Percentiles rank a stretch among this genome's conserved stretches.
Conservation (phyloP, 2,329 filamentous ascomycete species). For the Chalaropsis thielavioides region DNA sequence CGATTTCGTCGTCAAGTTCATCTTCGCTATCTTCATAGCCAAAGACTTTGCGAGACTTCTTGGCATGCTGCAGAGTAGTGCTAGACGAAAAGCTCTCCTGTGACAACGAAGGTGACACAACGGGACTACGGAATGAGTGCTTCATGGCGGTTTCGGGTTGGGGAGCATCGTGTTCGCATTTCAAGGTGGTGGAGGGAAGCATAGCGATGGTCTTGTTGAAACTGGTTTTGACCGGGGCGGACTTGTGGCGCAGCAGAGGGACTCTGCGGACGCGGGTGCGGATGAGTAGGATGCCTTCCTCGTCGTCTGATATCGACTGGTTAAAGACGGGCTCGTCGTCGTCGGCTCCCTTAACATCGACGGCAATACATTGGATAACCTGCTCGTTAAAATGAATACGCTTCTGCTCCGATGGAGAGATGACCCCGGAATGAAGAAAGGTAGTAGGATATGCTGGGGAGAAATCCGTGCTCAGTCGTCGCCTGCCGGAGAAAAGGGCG, state of each 20-base stretch:
- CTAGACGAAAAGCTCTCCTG: conserved; percentile 59
- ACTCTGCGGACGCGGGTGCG: conserved; percentile 41
- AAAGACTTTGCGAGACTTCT: conserved; percentile 48
- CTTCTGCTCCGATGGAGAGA: conserved; percentile 52
- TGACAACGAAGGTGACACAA: conserved; percentile 59
- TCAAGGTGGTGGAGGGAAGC: conserved; percentile 73
- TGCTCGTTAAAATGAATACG: conserved; percentile 96
- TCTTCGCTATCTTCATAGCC: conserved; percentile 46
- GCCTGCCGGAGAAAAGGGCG: conserved; percentile 46
- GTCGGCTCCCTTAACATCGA: conserved; percentile 71
- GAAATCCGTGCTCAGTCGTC: conserved; percentile 21
- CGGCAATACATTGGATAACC: conserved; percentile 88
- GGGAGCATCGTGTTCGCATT: conserved; percentile 64
- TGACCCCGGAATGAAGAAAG: conserved; percentile 53
- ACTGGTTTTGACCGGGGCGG: conserved; percentile 25
- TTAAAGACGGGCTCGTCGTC: conserved; percentile 26
- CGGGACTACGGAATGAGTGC: conserved; percentile 40
- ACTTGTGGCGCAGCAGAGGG: conserved; percentile 35
- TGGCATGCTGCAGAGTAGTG: conserved; percentile 32
- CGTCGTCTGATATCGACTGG: conserved; percentile 34
- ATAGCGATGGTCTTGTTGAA: conserved; percentile 81
- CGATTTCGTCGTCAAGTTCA: conserved; percentile 35
- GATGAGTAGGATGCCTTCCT: conserved; percentile 69
- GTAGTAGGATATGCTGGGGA: conserved; percentile 30
- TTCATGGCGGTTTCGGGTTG: conserved; percentile 50